These are phyloP conservation scores for Ogataea paraovalis DNA, from an alignment of 805 yeast species.

Conservation along the genomic window DNA sequence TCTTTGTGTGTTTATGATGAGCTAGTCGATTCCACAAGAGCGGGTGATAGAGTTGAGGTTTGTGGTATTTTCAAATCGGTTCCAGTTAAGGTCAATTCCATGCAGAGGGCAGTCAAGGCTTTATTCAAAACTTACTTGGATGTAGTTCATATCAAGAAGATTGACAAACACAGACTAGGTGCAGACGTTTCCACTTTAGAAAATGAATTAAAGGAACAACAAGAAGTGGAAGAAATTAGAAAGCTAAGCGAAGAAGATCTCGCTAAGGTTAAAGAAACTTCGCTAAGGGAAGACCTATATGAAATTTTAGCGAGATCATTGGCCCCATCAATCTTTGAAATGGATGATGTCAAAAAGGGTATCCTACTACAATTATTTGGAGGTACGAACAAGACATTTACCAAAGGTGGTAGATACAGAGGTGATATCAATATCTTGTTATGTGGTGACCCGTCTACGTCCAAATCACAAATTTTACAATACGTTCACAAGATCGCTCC, in stretches of 20 bases:
- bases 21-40: conserved; percentile 87
- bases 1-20: conserved; percentile 94
- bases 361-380: conserved; percentile 89
- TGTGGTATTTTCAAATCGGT: conserved; percentile 93
- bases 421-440: conserved; percentile 90
- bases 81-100: conserved; percentile 84
- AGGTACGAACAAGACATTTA: conserved; percentile 85
- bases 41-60: conserved; percentile 95
- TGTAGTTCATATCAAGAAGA: conserved; percentile 87
- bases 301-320: conserved; percentile 83
- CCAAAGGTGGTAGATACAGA: conserved; percentile 90
- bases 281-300: conserved; percentile 75
- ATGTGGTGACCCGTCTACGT: conserved; percentile 98
- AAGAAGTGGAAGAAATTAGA: conserved; percentile 74
- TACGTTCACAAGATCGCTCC: conserved; percentile 98
- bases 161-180: conserved; percentile 77
- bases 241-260: conserved; percentile 67
- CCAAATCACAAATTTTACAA: conserved; percentile 90
- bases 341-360: conserved; percentile 97
- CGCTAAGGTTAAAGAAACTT: conserved; percentile 52
- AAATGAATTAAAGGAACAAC: conserved; percentile 52
- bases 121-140: conserved; percentile 91
- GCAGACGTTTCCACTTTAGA: conserved; percentile 72
- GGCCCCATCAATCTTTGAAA: conserved; percentile 95
- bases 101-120: conserved; percentile 77